Evolutionary conservation across 2,329 filamentous ascomycete species (phyloP).

Genomic region (Claviceps maximensis): DNA sequence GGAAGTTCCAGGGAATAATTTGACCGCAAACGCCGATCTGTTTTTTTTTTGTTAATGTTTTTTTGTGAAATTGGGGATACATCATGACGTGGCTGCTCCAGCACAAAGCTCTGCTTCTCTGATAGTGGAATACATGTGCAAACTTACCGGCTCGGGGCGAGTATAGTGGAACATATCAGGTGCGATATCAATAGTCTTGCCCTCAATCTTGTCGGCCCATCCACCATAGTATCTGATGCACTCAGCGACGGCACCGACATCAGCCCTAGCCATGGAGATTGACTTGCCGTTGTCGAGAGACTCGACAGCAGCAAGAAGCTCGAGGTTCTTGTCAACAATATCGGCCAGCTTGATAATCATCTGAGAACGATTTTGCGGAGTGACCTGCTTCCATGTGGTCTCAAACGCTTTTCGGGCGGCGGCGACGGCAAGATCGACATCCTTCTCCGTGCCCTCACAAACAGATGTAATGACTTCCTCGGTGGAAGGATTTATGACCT

Average conservation of each 20-base stretch:
- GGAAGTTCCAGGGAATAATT: conserved; percentile 86
- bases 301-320: conserved; percentile 70
- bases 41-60: background rate
- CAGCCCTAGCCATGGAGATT: conserved; percentile 60
- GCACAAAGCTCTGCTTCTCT: background rate
- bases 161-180: conserved; percentile 77
- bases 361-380: conserved; percentile 58
- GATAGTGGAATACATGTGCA: background rate
- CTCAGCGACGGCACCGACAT: conserved; percentile 53
- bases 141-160: conserved; percentile 52
- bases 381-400: conserved; percentile 52
- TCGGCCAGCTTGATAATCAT: conserved; percentile 66
- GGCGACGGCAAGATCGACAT: conserved; percentile 65
- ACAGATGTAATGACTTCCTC: conserved; percentile 78
- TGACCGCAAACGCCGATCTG: conserved; percentile 66
- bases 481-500: conserved; percentile 77
- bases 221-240: conserved; percentile 66
- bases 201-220: conserved; percentile 84
- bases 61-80: background rate
- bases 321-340: conserved; percentile 63
- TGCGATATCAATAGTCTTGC: conserved; percentile 72
- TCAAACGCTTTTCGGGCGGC: conserved; percentile 82
- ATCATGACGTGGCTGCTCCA: background rate
- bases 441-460: conserved; percentile 77
- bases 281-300: conserved; percentile 83